Base-by-base conservation (phyloP, 208 protist genomes). In the Acanthamoeba rhysodes region DNA sequence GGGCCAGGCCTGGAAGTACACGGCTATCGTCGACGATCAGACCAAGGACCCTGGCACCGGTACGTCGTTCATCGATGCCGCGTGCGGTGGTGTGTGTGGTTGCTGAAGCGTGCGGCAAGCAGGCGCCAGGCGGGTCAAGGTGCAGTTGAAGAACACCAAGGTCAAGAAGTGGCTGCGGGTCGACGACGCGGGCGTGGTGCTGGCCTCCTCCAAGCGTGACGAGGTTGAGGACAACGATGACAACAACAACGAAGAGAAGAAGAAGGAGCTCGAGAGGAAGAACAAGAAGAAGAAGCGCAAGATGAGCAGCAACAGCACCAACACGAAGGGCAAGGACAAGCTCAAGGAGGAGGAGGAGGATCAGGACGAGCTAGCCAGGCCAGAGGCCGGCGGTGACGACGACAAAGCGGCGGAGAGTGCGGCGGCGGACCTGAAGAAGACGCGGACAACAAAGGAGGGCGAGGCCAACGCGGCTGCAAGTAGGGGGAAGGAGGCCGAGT, bases 71-170 rank as follows among this genome's bases (percentile, higher is more conserved):
- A 53, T 53, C 48, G 12, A 14, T 53, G 48, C 18, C 48, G 9
- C 2, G 48, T 53, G 48, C 48, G 48, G 48, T 53, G 48, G 48
- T 53, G 12, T 53, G 48, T n/a, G 24, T 7, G 22, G 24, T 3
- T 20, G 59, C 59, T n/a, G 8, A 16, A 0, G 59, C 9, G 57
- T 16, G 24, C 2, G 59, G 7, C 16, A 27, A 66, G 59, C 59
- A 27, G 59, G 24, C 59, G 59, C 14, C 34, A 48, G 76, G 41
- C 45, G 76, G 24, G 18, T 85, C n/a, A 85, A 85, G 76, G 41
- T 85, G 24, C 32, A 85, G n/a, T 29, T 85, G 45, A 85, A 85
- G 45, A 85, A 85, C 76, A 85, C 76, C 18, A 85, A 85, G n/a
- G 76, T 55, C 24, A 85, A 85, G 45, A 85, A 55, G 76, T 85